phyloP scores from a whole-genome alignment of 2,329 filamentous ascomycete species.

The Scedosporium minutisporum region DNA sequence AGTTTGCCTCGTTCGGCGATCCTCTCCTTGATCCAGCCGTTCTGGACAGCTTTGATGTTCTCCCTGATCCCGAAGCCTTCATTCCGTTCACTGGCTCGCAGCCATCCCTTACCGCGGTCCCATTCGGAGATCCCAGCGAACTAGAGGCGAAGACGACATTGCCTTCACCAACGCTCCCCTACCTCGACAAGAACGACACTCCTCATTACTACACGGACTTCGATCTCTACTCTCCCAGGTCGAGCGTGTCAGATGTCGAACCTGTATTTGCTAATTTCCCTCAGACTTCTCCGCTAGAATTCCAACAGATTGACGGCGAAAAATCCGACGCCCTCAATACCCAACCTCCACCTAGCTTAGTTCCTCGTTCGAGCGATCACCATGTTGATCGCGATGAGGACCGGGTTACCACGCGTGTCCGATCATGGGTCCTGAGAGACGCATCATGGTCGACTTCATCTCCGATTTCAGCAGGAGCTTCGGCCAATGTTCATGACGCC shows the following conservation, averaged over 20 bases:
- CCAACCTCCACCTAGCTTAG: no score
- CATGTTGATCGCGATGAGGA: no score
- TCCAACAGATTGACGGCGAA: no score
- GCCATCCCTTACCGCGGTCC: background rate
- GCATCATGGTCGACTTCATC: no score
- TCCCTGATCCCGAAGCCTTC: background rate
- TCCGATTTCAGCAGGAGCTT: no score
- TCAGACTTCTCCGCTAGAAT: background rate
- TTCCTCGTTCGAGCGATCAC: no score
- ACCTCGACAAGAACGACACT: conserved; percentile 20
- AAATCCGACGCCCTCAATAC: no score
- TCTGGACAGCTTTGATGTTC: background rate
- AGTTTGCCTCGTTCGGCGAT: background rate
- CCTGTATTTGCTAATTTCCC: background rate
- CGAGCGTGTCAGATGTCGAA: conserved; percentile 40
- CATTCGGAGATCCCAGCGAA: background rate
- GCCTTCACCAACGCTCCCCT: conserved; percentile 23
- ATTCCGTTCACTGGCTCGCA: background rate
- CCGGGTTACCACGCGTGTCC: no score
- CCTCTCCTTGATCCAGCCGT: background rate
- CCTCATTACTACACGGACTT: conserved; percentile 40
- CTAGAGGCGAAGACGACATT: background rate
- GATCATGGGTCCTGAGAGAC: no score
- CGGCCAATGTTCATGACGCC: no score
- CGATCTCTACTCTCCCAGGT: conserved; percentile 43